These are phyloP conservation scores for Suhomyces prunicola DNA, from an alignment of 805 yeast species.

Conservation along the genomic window DNA sequence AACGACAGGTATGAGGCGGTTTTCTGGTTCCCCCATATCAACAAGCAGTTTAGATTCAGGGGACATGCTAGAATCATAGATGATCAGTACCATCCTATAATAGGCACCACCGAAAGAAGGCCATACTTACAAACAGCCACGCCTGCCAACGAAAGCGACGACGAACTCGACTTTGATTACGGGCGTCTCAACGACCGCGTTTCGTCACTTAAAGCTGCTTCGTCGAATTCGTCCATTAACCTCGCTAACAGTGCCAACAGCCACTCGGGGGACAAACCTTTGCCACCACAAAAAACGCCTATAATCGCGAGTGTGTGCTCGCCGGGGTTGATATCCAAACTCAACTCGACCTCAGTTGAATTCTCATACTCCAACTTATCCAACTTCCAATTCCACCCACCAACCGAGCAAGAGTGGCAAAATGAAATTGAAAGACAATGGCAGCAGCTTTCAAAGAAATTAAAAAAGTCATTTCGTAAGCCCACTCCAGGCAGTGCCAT, in stretches of 20 bases:
- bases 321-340: conserved; percentile 20
- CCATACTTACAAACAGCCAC: conserved; percentile 18
- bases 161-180: not conserved
- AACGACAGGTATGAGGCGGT: conserved; percentile 70
- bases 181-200: not conserved
- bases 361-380: conserved; percentile 27
- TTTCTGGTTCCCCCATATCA: conserved; percentile 60
- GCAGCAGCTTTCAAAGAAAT: conserved; percentile 52
- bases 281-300: conserved; percentile 15
- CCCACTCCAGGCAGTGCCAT: conserved; percentile 69
- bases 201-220: conserved; percentile 4
- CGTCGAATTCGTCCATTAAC: conserved; percentile 7
- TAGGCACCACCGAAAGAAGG: conserved; percentile 23
- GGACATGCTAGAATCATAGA: conserved; percentile 57
- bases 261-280: not conserved
- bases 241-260: not conserved
- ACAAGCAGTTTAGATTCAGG: conserved; percentile 69
- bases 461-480: conserved; percentile 65
- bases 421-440: conserved; percentile 62
- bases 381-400: conserved; percentile 36
- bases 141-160: not conserved
- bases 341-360: conserved; percentile 18
- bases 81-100: conserved; percentile 25
- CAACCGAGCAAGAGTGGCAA: conserved; percentile 64
- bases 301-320: conserved; percentile 27